Evolutionary conservation across 2,329 filamentous ascomycete species (phyloP), one percentile per base, ranked within the genome.

Genomic region (Metarhizium robertsii): DNA sequence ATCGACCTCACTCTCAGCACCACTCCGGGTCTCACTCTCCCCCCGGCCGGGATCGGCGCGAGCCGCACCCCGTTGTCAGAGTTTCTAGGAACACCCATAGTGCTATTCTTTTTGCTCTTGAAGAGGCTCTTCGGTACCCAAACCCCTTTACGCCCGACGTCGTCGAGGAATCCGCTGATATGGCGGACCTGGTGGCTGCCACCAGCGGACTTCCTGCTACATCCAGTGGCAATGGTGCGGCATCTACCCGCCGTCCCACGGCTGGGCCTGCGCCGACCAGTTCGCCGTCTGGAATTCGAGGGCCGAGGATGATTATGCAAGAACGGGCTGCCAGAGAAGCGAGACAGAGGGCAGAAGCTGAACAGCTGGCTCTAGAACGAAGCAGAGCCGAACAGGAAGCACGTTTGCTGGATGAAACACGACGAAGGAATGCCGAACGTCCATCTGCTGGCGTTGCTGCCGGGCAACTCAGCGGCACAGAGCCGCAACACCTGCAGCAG

Each of bases 281-380:
- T 61, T 83, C 80, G 14, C 80, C 80, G 10, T 78, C 79, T 57
- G 85, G 87, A 30, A 88, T 96, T 58, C 83, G 87, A 62, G 92
- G 91, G 40, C 92, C 92, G 16, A 85, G 88, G 61, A 88, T 92
- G 73, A 92, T 97, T 65, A 95, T 96, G 92, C 85, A 89, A 70
- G 86, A 92, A 68, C 85, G 92, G 55, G 80, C 82, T 55, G 88
- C 88, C 61, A 81, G 92, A 59, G 90, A 95, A 69, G 84, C 86
- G 30, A 77, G 86, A 56, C 80, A 83, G 59, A 79, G 81, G 62
- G 85, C 85, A 48, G 85, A 89, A 66, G 79, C 80, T 47, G 85
- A 88, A 65, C 80, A 84, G 61, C 63, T 67, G 25, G 59, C 64
- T 40, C 65, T 75, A 67, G 80, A 83, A 68, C 76, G 79, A 62